Percentiles rank a stretch among this genome's conserved stretches.
Evolutionary conservation across 345 rosid species (phyloP).

Genomic region (Eucalyptus marginata): DNA sequence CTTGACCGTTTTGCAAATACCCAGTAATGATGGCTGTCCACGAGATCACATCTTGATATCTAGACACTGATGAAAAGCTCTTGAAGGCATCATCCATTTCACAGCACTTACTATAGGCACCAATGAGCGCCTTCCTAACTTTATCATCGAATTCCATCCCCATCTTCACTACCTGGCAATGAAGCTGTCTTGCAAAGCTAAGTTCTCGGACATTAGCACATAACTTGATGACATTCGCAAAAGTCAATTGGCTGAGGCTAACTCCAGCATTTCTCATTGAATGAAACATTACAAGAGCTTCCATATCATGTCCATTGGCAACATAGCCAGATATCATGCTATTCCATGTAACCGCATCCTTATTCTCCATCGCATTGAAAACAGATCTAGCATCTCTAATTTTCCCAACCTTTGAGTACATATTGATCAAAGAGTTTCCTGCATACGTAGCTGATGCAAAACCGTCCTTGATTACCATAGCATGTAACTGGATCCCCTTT

Average conservation of each 20-base stretch:
- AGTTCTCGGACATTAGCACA: constrained; percentile 52
- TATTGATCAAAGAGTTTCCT: constrained; percentile 63
- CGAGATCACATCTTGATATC: constrained; percentile 39
- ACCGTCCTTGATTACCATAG: constrained; percentile 48
- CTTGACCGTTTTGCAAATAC: constrained; percentile 48
- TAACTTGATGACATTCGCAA: constrained; percentile 45
- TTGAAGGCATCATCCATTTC: constrained; percentile 46
- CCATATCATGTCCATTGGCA: constrained; percentile 42
- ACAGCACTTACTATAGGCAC: constrained; percentile 50
- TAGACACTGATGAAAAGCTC: constrained; percentile 27
- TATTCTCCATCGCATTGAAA: constrained; percentile 37
- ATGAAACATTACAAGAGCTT: constrained; percentile 47
- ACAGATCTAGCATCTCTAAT: constrained; percentile 42
- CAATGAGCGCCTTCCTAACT: constrained; percentile 47
- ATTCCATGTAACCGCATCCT: constrained; percentile 68
- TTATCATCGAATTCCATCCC: constrained; percentile 47
- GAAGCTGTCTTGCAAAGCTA: constrained; percentile 54
- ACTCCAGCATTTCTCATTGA: constrained; percentile 39
- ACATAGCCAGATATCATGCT: constrained; percentile 61
- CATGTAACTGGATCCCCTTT: constrained; percentile 50
- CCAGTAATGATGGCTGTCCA: constrained; percentile 87
- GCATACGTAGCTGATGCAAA: constrained; percentile 23
- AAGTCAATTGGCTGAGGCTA: constrained; percentile 36
- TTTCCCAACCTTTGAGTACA: constrained; percentile 55
- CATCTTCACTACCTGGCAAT: constrained; percentile 39